Conservation (phyloP, 106 monocot genomes). For the Allium fistulosum region DNA sequence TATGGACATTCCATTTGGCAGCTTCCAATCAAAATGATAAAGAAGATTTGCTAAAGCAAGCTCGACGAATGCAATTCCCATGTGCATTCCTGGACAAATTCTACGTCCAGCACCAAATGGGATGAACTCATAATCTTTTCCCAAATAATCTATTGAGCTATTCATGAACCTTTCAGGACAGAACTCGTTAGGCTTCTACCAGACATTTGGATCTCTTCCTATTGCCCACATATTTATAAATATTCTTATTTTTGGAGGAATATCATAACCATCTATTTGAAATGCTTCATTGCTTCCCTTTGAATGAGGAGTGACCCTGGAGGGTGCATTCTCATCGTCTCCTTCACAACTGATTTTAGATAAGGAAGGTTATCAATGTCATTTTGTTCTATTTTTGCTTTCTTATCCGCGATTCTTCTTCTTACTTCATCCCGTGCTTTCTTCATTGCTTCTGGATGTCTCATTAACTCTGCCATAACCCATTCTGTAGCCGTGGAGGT, state of each 20-base stretch:
- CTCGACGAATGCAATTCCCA: not conserved
- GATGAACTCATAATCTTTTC: slow-evolving; percentile 1
- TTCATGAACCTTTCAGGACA: not conserved
- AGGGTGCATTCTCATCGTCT: slow-evolving; percentile 1
- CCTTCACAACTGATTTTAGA: not conserved
- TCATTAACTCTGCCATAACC: slow-evolving; percentile 3
- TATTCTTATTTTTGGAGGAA: not conserved
- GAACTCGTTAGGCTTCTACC: not conserved
- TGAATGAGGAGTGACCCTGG: not conserved
- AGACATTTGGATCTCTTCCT: not conserved
- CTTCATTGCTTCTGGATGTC: not conserved
- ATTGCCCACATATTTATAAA: not conserved
- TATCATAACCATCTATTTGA: not conserved
- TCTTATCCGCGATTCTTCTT: not conserved
- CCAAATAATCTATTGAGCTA: not conserved
- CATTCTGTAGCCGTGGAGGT: not conserved
- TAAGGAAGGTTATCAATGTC: not conserved
- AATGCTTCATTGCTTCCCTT: not conserved
- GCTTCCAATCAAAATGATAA: not conserved
- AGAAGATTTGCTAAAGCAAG: not conserved
- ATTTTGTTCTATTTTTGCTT: not conserved
- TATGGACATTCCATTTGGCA: not conserved
- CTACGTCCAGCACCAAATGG: slow-evolving; percentile 8
- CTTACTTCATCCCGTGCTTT: not conserved
- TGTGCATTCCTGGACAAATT: slow-evolving; percentile 1